phyloP scores from a whole-genome alignment of 2,329 filamentous ascomycete species.

The Beauveria asiatica region DNA sequence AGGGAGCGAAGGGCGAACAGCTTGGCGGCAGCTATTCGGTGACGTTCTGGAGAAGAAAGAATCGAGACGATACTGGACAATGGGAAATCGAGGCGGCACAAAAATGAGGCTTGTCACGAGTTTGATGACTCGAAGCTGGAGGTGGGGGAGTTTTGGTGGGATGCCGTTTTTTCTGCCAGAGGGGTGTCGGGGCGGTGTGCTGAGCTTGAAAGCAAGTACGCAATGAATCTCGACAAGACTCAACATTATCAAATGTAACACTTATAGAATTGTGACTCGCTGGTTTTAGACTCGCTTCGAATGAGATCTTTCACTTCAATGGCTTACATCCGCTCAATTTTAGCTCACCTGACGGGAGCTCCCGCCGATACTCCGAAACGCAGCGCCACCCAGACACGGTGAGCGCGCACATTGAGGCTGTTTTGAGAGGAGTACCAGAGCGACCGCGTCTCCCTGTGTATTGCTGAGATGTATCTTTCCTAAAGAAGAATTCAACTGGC shows the following conservation, averaged over 20 bases:
- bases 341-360: too few relatives aligned
- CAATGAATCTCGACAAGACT: neutral
- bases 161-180: constrained; percentile 11
- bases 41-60: neutral
- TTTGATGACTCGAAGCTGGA: neutral
- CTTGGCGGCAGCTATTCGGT: constrained; percentile 20
- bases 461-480: too few relatives aligned
- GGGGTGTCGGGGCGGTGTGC: constrained; percentile 9
- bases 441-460: too few relatives aligned
- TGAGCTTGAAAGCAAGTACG: neutral
- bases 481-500: too few relatives aligned
- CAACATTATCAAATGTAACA: neutral
- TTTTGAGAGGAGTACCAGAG: too few relatives aligned
- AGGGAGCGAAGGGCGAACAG: constrained; percentile 37
- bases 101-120: neutral
- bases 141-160: constrained; percentile 9
- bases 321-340: too few relatives aligned
- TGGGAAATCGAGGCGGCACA: neutral
- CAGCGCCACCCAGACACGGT: too few relatives aligned
- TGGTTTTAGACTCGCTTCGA: too few relatives aligned
- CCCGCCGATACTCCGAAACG: too few relatives aligned
- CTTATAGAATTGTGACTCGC: too few relatives aligned
- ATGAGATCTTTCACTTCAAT: too few relatives aligned
- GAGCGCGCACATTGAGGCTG: too few relatives aligned
- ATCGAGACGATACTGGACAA: neutral